These are phyloP conservation scores for Blastobotrys aristatus DNA, from an alignment of 1,139 yeast genomes.

Conservation along the genomic window DNA sequence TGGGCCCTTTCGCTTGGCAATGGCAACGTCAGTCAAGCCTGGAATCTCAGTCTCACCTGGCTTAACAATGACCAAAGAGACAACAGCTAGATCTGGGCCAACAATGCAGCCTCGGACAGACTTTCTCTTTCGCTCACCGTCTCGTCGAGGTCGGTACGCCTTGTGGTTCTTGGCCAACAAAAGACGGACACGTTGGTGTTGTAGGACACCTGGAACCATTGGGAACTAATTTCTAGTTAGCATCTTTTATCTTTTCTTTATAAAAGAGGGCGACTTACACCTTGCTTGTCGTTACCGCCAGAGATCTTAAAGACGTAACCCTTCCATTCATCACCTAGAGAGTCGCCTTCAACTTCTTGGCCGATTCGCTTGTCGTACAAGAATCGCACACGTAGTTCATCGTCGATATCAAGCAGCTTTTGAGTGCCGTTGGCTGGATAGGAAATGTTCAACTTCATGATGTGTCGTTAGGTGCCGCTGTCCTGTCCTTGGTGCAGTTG, in stretches of 20 bases:
- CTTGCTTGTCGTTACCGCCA: conserved; percentile 99
- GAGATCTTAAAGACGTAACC: conserved; percentile 98
- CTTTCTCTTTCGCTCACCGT: conserved; percentile 99
- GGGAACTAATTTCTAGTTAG: conserved; percentile 53
- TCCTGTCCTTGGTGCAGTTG: background rate
- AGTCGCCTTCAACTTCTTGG: conserved; percentile 99
- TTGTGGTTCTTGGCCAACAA: conserved; percentile 92
- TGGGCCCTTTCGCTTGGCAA: conserved; percentile 99
- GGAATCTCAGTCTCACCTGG: conserved; percentile 95
- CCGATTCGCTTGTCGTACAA: conserved; percentile 99
- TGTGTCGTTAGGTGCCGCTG: background rate
- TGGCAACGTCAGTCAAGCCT: conserved; percentile 91
- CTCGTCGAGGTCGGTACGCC: conserved; percentile 99
- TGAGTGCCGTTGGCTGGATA: conserved; percentile 99
- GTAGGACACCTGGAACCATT: conserved; percentile 99
- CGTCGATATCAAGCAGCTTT: conserved; percentile 95
- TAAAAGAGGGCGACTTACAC: no score
- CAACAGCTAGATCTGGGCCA: conserved; percentile 93
- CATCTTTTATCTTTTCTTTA: no score
- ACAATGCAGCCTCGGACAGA: conserved; percentile 99
- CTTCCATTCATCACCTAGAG: conserved; percentile 97
- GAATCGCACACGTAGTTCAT: conserved; percentile 97
- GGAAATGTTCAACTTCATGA: conserved; percentile 90
- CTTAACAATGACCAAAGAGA: conserved; percentile 89
- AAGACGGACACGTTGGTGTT: conserved; percentile 99